These are phyloP conservation scores for Papilionanthe hybrid DNA, from an alignment of 116 monocot species.

Conservation along the genomic window DNA sequence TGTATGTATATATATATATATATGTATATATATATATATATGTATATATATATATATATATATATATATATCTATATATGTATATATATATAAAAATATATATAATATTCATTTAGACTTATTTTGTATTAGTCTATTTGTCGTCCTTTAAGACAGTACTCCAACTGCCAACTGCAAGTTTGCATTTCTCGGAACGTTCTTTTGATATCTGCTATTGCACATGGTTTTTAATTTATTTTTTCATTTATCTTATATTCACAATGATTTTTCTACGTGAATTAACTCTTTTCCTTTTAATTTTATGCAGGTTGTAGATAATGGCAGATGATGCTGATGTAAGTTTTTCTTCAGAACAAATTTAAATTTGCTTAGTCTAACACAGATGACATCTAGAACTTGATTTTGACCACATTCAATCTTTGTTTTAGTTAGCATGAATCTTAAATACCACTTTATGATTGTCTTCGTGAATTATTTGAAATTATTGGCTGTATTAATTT, in stretches of 20 bases:
- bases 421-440: too few relatives aligned
- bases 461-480: too few relatives aligned
- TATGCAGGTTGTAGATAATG: constrained; percentile 2
- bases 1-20: too few relatives aligned
- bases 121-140: not conserved
- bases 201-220: not conserved
- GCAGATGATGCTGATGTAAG: constrained; percentile 7
- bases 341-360: not conserved
- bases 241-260: not conserved
- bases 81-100: too few relatives aligned
- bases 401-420: not conserved
- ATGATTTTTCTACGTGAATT: not conserved
- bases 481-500: too few relatives aligned
- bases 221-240: not conserved
- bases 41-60: not conserved
- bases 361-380: not conserved
- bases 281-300: not conserved
- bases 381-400: not conserved
- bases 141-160: not conserved
- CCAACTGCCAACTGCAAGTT: not conserved
- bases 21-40: too few relatives aligned
- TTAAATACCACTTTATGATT: too few relatives aligned
- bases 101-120: too few relatives aligned
- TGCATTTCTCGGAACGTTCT: not conserved
- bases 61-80: not conserved